Conservation (phyloP, 192 early-diverging fungal genomes). For the Rhizophlyctis rosea region DNA sequence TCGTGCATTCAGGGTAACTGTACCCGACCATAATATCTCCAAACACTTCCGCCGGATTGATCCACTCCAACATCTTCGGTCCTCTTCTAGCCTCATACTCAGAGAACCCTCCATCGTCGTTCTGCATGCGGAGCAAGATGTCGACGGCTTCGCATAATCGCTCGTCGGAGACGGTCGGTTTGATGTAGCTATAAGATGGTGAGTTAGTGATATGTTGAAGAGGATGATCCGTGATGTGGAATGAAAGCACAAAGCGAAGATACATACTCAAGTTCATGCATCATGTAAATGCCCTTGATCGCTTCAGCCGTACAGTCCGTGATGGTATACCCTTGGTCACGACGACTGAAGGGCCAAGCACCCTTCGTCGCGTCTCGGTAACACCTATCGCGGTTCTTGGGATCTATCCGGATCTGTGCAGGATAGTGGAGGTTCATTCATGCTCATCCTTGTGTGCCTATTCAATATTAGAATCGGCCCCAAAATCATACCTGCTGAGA, state of each 20-base stretch:
- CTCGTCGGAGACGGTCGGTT: constrained; percentile 61
- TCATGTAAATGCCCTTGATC: constrained; percentile 71
- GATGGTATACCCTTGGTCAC: constrained; percentile 91
- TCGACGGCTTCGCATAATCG: constrained; percentile 86
- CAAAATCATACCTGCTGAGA: constrained; percentile 36
- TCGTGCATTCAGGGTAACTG: constrained; percentile 95
- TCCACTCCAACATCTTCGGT: constrained; percentile 70
- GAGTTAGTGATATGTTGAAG: too few relatives aligned
- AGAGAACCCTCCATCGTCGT: constrained; percentile 87
- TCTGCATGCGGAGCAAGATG: constrained; percentile 90
- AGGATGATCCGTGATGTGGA: too few relatives aligned
- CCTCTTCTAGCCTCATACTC: constrained; percentile 87
- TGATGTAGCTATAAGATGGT: too few relatives aligned
- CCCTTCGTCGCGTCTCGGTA: constrained; percentile 85
- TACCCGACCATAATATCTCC: constrained; percentile 94
- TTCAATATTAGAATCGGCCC: not conserved
- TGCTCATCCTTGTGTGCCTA: too few relatives aligned
- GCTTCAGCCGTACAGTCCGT: constrained; percentile 94
- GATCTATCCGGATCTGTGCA: constrained; percentile 76
- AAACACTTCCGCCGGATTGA: constrained; percentile 98
- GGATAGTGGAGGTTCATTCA: not conserved
- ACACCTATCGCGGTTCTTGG: constrained; percentile 60
- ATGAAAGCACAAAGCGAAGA: not conserved
- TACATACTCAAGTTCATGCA: constrained; percentile 59
- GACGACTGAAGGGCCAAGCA: constrained; percentile 95